A percentile compares a stretch with the other conserved stretches of the same genome.
phyloP scores from a whole-genome alignment of 2,329 filamentous ascomycete species.

The Zymoseptoria tritici region DNA sequence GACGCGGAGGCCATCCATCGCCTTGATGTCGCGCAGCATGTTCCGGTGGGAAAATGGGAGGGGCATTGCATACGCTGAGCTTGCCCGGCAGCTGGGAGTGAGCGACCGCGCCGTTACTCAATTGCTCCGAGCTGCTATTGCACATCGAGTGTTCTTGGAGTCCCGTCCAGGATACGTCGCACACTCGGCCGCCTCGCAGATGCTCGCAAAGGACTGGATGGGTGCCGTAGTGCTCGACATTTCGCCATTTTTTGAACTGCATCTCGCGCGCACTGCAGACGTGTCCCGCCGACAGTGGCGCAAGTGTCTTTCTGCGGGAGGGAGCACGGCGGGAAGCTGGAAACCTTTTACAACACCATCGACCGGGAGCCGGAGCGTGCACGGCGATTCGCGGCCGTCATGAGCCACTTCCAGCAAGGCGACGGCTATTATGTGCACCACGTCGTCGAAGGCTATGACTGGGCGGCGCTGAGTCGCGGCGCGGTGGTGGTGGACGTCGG shows the following conservation, averaged over 20 bases:
- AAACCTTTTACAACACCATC: slow-evolving; percentile 1
- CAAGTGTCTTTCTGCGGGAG: not conserved
- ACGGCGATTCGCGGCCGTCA: not conserved
- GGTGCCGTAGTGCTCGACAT: not conserved
- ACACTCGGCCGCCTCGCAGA: not conserved
- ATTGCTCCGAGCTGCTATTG: not conserved
- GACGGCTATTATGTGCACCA: not conserved
- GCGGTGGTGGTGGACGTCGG: slow-evolving; percentile 4
- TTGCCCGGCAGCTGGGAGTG: not conserved
- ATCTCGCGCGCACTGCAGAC: not conserved
- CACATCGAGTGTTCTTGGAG: not conserved
- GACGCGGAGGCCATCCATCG: not conserved
- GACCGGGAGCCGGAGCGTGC: not conserved
- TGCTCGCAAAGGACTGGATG: not conserved
- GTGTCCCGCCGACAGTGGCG: not conserved
- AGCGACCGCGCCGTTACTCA: not conserved
- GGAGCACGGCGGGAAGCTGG: not conserved
- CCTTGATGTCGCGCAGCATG: not conserved
- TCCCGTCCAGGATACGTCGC: not conserved
- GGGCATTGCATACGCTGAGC: not conserved
- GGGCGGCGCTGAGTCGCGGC: not conserved
- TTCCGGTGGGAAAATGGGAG: not conserved
- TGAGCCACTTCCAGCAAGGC: not conserved
- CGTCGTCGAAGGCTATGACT: not conserved
- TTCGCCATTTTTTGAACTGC: not conserved